phyloP scores from a whole-genome alignment of 129 eudicot species.

The Flaveria robusta region DNA sequence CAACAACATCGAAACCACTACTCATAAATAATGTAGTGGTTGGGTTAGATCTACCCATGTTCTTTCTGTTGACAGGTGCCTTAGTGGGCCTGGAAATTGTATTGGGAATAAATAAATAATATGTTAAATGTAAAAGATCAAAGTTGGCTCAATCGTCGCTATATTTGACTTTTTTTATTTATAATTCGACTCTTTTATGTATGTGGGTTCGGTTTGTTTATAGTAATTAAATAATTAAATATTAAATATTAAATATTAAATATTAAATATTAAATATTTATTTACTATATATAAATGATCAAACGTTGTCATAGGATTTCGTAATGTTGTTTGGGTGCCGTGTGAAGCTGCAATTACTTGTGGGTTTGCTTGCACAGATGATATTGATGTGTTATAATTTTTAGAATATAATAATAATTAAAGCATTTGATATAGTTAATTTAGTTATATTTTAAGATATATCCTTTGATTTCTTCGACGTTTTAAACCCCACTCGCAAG shows the following conservation, averaged over 20 bases:
- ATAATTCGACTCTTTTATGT: background rate
- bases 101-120: no score
- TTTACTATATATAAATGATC: background rate
- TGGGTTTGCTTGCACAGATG: background rate
- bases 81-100: background rate
- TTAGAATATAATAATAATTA: background rate
- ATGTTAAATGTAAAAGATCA: no score
- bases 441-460: background rate
- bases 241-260: no score
- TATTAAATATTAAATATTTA: no score
- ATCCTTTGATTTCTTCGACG: background rate
- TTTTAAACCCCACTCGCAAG: background rate
- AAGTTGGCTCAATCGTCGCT: no score
- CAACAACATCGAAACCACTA: background rate
- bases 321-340: background rate
- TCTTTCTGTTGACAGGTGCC: conserved; percentile 19
- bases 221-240: no score
- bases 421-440: background rate
- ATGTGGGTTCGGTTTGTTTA: background rate
- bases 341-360: background rate
- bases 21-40: background rate
- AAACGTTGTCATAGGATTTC: background rate
- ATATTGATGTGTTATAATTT: background rate
- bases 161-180: no score
- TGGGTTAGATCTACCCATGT: conserved; percentile 22